Base-by-base conservation (phyloP, 768 basidiomycete species). In the Ramaria sp. region DNA sequence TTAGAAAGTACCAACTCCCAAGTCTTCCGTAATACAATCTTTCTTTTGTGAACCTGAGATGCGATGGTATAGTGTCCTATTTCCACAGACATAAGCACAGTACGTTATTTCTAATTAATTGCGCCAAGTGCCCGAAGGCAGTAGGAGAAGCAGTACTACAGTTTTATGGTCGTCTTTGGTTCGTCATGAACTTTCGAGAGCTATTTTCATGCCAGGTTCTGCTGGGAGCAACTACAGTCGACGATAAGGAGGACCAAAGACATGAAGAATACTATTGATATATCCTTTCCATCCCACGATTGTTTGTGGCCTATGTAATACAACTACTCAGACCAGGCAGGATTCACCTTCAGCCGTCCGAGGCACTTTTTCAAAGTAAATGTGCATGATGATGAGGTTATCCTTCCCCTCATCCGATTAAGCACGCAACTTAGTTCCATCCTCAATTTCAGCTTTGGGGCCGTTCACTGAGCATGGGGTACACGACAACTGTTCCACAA, bases 231-330 rank as follows among this genome's bases (percentile, higher is more conserved):
- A 7, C 8, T 7, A 5, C 13, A 41, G 6, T 41, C 3, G 18
- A n/a, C 39, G 2, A 16, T 1, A 41, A 5, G 2, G 39, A 34
- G 7, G 8, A 34, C 32, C 8, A 13, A 13, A 13, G 13, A 13
- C 30, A 34, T 41, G 39, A 16, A 41, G 37, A 64, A 41, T 10
- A 70, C 70, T 93, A 65, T 97, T 98, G 70, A 98, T 97, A 58
- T 97, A 79, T 37, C 95, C 95, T 68, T 99, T 99, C 95, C 95
- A 99, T 25, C 96, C 96, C 47, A 98, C 86, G 0, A 94, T 97
- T 6, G 95, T 98, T 28, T 95, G 78, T 1, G 85, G 85, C 63
- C 51, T 57, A 38, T 39, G 44, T 24, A 28, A 43, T n/a, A n/a
- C n/a, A 34, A 34, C 13, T 9, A 16, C 30, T 13, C 34, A 38